These are phyloP conservation scores for Annulohypoxylon stygium DNA, from an alignment of 495 filamentous ascomycete genomes.

Conservation along the genomic window DNA sequence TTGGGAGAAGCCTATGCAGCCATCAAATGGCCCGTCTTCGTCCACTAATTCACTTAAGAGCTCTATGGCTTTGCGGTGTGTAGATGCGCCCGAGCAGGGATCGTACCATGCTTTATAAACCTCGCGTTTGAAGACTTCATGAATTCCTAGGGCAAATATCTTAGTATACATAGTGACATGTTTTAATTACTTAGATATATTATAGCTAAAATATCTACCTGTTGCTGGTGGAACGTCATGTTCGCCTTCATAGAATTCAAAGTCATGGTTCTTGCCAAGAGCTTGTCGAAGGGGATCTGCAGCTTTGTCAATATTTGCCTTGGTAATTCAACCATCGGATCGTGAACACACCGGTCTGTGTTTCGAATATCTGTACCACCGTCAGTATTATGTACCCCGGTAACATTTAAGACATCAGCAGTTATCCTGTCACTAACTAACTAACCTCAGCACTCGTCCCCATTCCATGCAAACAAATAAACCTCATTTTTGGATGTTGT, in stretches of 20 bases:
- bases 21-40: conserved; percentile 6
- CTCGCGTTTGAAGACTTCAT: not conserved
- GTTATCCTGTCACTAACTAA: not conserved
- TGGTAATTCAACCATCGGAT: not conserved
- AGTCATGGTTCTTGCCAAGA: conserved; percentile 12
- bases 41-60: not conserved
- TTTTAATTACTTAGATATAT: not conserved
- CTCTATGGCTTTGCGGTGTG: conserved; percentile 4
- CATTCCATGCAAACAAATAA: conserved; percentile 8
- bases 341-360: not conserved
- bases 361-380: conserved; percentile 1
- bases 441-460: conserved; percentile 9
- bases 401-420: not conserved
- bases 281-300: conserved; percentile 8
- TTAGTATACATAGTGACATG: not conserved
- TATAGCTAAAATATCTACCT: not conserved
- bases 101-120: conserved; percentile 14
- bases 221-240: conserved; percentile 5
- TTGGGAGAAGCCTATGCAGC: conserved; percentile 11
- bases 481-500: not conserved
- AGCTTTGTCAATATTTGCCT: not conserved
- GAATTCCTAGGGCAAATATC: not conserved
- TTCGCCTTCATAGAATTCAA: conserved; percentile 10
- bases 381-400: not conserved
- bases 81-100: not conserved